Base-by-base conservation (phyloP, 805 yeast species). In the Kuraishia cidri region DNA sequence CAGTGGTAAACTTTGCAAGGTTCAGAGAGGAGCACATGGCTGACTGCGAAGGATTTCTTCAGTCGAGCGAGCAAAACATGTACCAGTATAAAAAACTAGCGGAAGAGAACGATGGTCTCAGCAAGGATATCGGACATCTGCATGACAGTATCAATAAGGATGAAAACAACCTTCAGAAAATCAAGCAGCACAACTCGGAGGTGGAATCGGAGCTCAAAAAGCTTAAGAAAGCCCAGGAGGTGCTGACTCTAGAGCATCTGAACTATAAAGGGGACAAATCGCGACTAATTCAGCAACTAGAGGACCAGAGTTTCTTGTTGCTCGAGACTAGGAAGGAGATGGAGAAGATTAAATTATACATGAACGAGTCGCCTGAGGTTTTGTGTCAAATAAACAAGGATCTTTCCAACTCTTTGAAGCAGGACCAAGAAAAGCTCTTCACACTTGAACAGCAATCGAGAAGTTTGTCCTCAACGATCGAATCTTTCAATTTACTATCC, bases 1-100 rank as follows among this genome's bases (percentile, higher is more conserved):
- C 92, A 1, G 75, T 86, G 31, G 81, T 86, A 15, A 87, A 87
- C 50, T 87, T 74, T 62, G 94, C 94, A 1, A 60, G 90, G 36
- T 86, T 82, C 47, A 67, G 94, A 42, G 94, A 84, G 44, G 85
- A 78, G 41, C 76, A 82, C 37, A 69, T 78, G 50, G 66, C 63
- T 16, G 87, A 80, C 42, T 77, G 82, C 46, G 85, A 78, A 39
- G 71, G 69, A 17, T 58, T 81, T 17, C 72, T 79, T 19, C 58
- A 65, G 5, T 60, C 64, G 29, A 70, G 76, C 38, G 81, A 77
- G 33, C 48, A 60, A 8, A 56, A 69, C 31, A 53, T 73, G 13
- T 68, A 65, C 18, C 59, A 64, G 33, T 60, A 64, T 29, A 64
- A 66, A 35, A 52, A 58, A 12, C 60, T 69, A 15, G 52, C 62